Percentiles rank a stretch among this genome's conserved stretches.
These are phyloP conservation scores for Fomes fomentarius DNA, from an alignment of 1,284 basidiomycete species.

Conservation along the genomic window DNA sequence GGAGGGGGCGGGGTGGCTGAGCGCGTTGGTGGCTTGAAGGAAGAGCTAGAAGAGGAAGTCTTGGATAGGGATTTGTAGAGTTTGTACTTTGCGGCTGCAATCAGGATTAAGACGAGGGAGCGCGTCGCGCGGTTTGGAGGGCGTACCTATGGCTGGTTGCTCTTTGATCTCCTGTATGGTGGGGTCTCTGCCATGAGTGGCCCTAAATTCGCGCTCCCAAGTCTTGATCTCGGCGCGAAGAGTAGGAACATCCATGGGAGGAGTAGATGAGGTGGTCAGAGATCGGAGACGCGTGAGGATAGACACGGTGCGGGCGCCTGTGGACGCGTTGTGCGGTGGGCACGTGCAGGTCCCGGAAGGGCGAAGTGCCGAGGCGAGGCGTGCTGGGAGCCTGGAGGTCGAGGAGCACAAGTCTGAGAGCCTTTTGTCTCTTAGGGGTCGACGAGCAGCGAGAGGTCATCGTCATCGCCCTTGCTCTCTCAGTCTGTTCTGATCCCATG, in stretches of 20 bases:
- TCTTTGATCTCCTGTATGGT: conserved; percentile 80
- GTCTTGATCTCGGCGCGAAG: conserved; percentile 78
- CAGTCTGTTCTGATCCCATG: conserved; percentile 11
- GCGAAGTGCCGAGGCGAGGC: conserved; percentile 2
- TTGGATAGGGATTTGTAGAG: conserved; percentile 81
- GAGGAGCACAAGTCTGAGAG: too few relatives aligned
- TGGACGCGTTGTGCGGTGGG: conserved; percentile 16
- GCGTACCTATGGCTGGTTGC: conserved; percentile 71
- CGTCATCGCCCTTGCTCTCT: neutral
- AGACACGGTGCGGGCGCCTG: conserved; percentile 4
- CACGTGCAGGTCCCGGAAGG: conserved; percentile 5
- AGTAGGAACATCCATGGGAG: conserved; percentile 50
- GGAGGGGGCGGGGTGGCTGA: conserved; percentile 41
- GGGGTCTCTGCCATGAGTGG: conserved; percentile 62
- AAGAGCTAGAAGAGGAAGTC: conserved; percentile 28
- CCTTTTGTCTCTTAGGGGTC: neutral
- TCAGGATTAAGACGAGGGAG: conserved; percentile 27
- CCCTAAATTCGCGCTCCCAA: conserved; percentile 82
- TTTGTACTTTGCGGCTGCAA: conserved; percentile 78
- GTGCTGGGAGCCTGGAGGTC: neutral
- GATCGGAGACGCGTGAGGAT: conserved; percentile 3
- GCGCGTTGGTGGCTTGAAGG: conserved; percentile 20
- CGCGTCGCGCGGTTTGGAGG: conserved; percentile 13
- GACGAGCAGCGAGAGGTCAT: neutral
- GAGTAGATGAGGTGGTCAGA: conserved; percentile 35